Evolutionary conservation across 306 rosid species (phyloP), one percentile per base, ranked within the genome.

Genomic region (Citrullus mucosospermus): DNA sequence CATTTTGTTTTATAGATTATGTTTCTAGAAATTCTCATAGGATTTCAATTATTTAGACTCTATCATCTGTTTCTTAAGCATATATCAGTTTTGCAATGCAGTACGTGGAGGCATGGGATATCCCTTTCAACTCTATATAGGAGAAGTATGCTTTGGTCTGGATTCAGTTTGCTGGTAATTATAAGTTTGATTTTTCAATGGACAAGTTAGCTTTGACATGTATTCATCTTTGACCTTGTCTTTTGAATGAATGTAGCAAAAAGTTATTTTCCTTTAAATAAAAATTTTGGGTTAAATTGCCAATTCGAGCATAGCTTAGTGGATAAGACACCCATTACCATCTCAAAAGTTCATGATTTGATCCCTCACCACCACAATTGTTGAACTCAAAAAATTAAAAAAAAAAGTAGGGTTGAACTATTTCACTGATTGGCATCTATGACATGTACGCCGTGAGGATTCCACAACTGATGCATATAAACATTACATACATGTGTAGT

Each of bases 61-160:
- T 76, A 18, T 39, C 38, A 38, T 55, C 38, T 38, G 79, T 60
- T 34, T 22, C 66, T 46, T 36, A 79, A 22, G 14, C 74, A 46
- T 78, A 51, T 75, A 58, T 54, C 51, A 28, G 20, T n/a, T 68
- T 61, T 82, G 48, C 75, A 75, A 12, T 86, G 87, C 81, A 94
- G 98, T 82, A 92, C 98, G 36, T 88, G 93, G 96, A 90, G 92
- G 88, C 93, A 94, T 83, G 97, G 96, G 32, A 87, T 91, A 85
- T 90, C 96, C 66, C 93, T 94, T 81, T 84, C 93, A 81, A 95
- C 96, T 1, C 91, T 92, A 39, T 95, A 91, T 79, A 82, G 97
- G 78, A 88, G 95, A 79, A 95, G 98, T 84, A 84, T 85, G 92
- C 84, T 92, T 79, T 95, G 90, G 89, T 91, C 97, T 62, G 98